Evolutionary conservation across 2,329 filamentous ascomycete species (phyloP), one percentile per base, ranked within the genome.

Genomic region (Daldinia sp.): DNA sequence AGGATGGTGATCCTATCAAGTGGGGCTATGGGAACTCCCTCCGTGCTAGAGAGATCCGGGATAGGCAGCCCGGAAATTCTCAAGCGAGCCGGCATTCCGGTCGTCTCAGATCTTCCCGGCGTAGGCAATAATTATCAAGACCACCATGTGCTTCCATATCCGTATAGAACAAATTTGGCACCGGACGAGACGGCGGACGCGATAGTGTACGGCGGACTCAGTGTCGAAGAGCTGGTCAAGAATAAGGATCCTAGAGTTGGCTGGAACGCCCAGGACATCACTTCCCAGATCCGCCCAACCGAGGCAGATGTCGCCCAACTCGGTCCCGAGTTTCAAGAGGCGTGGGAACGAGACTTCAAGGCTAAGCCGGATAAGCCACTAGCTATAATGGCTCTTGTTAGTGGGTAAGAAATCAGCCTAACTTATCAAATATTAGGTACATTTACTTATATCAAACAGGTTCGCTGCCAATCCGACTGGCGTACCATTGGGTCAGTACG

Each of bases 21-120:
- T 12, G 83, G 83, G 20, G 78, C 83, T 0, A 77, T 82, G 30
- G 80, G 79, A 7, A 82, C 80, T 3, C 82, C 83, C 4, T 73
- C 78, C 3, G 78, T 87, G n/a, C 80, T 88, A 0, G 84, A 87
- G 73, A 78, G 85, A 33, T 87, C 85, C 10, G 85, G 85, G 30
- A 74, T 88, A 4, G 84, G 82, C 33, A 79, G 82, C 44, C 78
- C 80, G 6, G 75, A 81, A 15, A 75, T 87, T n/a, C 78, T 56
- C 2, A 56, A 56, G 6, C 53, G 23, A 88, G 78, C 81, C 7
- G 66, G 65, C 6, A 56, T 73, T 6, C 39, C 56, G 2, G 73
- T 80, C 5, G 72, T 84, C 3, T 75, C 80, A 13, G 78, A 84
- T 61, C 72, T 86, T 10, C 80, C 81, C 1, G 82, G 82, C 13